Conservation (phyloP, 2,329 filamentous ascomycete genomes). For the Fusarium virguliforme region DNA sequence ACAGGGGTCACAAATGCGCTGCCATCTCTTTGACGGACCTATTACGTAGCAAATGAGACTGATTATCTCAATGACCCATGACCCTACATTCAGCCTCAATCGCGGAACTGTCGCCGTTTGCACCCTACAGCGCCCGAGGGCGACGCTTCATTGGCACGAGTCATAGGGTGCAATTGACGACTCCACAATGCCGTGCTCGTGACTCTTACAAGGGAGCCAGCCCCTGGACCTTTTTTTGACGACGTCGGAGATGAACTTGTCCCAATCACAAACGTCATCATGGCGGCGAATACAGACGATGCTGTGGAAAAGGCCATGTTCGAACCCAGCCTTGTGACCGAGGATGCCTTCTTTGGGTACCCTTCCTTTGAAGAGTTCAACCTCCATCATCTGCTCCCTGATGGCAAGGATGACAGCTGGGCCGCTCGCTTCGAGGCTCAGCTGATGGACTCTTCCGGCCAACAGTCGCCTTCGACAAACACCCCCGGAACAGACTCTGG, state of each 20-base stretch:
- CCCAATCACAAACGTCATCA: neutral
- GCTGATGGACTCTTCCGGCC: constrained; percentile 12
- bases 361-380: constrained; percentile 4
- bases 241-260: neutral
- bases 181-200: constrained; percentile 6
- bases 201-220: constrained; percentile 1
- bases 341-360: neutral
- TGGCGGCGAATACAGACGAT: constrained; percentile 3
- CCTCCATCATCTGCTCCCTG: constrained; percentile 13
- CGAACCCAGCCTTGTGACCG: neutral
- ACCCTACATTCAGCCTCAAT: constrained; percentile 7
- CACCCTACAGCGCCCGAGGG: neutral
- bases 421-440: constrained; percentile 15
- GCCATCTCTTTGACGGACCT: neutral
- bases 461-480: constrained; percentile 22
- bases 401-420: constrained; percentile 23
- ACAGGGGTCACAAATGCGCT: neutral
- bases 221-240: neutral
- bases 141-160: neutral
- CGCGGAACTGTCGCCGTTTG: neutral
- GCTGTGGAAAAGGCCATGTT: neutral
- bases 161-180: constrained; percentile 18
- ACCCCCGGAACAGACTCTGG: neutral
- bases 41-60: constrained; percentile 3
- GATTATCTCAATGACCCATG: constrained; percentile 1